phyloP scores from a whole-genome alignment of 2,329 filamentous ascomycete genomes.

The Cryoendolithus antarcticus region DNA sequence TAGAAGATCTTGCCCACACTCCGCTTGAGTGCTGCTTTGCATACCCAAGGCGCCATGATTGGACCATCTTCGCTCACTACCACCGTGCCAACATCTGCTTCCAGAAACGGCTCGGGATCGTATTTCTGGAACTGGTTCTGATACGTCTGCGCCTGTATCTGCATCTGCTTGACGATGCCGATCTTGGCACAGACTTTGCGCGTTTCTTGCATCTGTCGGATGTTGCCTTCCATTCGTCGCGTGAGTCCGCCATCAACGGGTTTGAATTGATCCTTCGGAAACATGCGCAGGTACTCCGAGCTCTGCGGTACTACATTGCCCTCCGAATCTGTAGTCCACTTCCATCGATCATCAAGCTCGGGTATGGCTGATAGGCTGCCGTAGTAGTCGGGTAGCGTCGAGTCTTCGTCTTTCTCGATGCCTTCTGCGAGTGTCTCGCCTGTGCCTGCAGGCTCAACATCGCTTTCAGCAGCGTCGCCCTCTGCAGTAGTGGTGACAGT shows the following conservation, averaged over 20 bases:
- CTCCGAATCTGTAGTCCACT: conserved; percentile 82
- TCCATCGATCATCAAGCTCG: conserved; percentile 63
- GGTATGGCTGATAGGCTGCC: conserved; percentile 76
- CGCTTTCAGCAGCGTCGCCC: conserved; percentile 33
- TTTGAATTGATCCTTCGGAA: conserved; percentile 63
- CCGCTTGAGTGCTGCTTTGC: conserved; percentile 72
- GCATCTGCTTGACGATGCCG: conserved; percentile 98
- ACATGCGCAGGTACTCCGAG: conserved; percentile 69
- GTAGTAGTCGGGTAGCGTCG: conserved; percentile 86
- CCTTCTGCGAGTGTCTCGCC: conserved; percentile 80
- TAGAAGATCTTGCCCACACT: conserved; percentile 93
- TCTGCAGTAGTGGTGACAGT: conserved; percentile 32
- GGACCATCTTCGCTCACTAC: conserved; percentile 82
- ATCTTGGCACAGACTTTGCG: conserved; percentile 94
- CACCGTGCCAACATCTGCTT: conserved; percentile 76
- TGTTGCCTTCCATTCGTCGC: conserved; percentile 76
- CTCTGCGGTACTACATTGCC: conserved; percentile 79
- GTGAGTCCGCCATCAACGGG: conserved; percentile 62
- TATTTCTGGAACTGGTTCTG: conserved; percentile 98
- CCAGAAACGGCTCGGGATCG: conserved; percentile 75
- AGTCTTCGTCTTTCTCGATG: conserved; percentile 81
- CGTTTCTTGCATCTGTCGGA: conserved; percentile 92
- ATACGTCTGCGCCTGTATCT: conserved; percentile 89
- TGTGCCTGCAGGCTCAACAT: conserved; percentile 35
- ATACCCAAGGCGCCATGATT: conserved; percentile 72